These are phyloP conservation scores for Rutstroemia sp. DNA, from an alignment of 2,329 filamentous ascomycete genomes.

Conservation along the genomic window DNA sequence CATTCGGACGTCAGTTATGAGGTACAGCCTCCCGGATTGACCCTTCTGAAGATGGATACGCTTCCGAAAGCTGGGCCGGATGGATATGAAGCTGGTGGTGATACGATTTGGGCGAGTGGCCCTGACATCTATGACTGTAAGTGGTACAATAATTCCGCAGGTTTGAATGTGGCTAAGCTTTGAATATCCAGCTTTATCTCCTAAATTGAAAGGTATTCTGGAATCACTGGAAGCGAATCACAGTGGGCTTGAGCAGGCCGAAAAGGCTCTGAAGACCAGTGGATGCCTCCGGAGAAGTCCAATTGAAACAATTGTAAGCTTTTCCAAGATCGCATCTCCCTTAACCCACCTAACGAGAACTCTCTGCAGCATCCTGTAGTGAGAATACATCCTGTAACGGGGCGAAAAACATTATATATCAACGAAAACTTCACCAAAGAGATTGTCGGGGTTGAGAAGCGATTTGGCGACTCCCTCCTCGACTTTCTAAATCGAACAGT, in stretches of 20 bases:
- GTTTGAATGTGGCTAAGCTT: slow-evolving; percentile 38
- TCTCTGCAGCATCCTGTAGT: slow-evolving; percentile 22
- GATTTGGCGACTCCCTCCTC: slow-evolving; percentile 19
- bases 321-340: background rate
- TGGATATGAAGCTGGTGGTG: slow-evolving; percentile 36
- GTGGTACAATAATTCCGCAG: slow-evolving; percentile 36
- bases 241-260: background rate
- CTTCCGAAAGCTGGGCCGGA: slow-evolving; percentile 54
- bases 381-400: slow-evolving; percentile 27
- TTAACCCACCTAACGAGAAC: background rate
- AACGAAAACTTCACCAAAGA: slow-evolving; percentile 19
- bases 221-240: slow-evolving; percentile 4
- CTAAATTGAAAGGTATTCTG: slow-evolving; percentile 1
- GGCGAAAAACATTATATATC: slow-evolving; percentile 21
- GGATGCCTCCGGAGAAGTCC: slow-evolving; percentile 21
- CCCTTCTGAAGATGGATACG: slow-evolving; percentile 41
- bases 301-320: slow-evolving; percentile 18
- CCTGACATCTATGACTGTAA: slow-evolving; percentile 38
- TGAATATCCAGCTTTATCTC: slow-evolving; percentile 23
- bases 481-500: slow-evolving; percentile 21
- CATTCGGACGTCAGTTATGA: slow-evolving; percentile 39
- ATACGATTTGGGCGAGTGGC: slow-evolving; percentile 52
- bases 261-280: background rate
- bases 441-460: slow-evolving; percentile 24
- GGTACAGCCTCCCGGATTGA: slow-evolving; percentile 42